A percentile compares a stretch with the other conserved stretches of the same genome.
Evolutionary conservation across 495 filamentous ascomycete species (phyloP).

Genomic region (Penicillium bialowiezense): DNA sequence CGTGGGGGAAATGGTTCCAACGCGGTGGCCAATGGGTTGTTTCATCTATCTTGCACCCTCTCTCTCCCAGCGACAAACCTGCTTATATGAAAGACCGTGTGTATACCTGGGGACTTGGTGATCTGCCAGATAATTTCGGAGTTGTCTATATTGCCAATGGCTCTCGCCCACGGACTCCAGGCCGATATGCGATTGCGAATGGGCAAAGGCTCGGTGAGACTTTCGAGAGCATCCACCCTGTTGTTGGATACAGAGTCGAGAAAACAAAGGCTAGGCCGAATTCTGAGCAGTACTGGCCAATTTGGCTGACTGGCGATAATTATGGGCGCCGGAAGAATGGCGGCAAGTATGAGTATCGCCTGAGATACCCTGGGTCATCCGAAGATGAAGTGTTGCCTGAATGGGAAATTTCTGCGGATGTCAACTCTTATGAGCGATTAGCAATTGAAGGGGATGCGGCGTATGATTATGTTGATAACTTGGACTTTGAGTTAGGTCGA

Average conservation of each 20-base stretch:
- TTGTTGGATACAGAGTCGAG: slow-evolving; percentile 10
- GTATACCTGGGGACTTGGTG: slow-evolving; percentile 19
- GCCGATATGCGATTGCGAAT: slow-evolving; percentile 5
- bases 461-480: not conserved
- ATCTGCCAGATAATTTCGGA: slow-evolving; percentile 13
- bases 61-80: slow-evolving; percentile 1
- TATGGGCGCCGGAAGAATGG: slow-evolving; percentile 4
- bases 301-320: not conserved
- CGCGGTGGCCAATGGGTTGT: not conserved
- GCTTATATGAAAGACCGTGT: slow-evolving; percentile 1
- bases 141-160: slow-evolving; percentile 6
- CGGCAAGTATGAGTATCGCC: slow-evolving; percentile 1
- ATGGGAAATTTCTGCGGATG: slow-evolving; percentile 2
- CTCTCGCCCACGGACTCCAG: slow-evolving; percentile 6
- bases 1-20: slow-evolving; percentile 1
- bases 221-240: slow-evolving; percentile 12
- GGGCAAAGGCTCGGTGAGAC: slow-evolving; percentile 9
- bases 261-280: not conserved
- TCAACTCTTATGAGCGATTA: slow-evolving; percentile 1
- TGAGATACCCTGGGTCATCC: slow-evolving; percentile 1
- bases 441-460: not conserved
- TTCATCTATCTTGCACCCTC: not conserved
- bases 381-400: slow-evolving; percentile 5
- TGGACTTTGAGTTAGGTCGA: not conserved
- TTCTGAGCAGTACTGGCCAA: slow-evolving; percentile 1